Evolutionary conservation across 2,329 filamentous ascomycete genomes (phyloP).

Genomic region (Sarocladium strictum): DNA sequence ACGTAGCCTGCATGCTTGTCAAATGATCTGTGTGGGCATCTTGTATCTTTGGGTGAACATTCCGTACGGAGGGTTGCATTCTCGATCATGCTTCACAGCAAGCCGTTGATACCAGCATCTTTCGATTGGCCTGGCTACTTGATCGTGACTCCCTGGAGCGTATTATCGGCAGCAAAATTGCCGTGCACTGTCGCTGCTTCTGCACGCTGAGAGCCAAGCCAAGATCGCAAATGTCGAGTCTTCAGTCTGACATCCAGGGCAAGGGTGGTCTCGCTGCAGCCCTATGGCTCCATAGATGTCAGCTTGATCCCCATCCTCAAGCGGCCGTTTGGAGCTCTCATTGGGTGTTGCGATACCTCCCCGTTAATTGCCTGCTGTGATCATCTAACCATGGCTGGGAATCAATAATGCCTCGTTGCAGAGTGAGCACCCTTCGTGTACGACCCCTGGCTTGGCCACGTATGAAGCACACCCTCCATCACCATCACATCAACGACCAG

Average conservation of each 20-base stretch:
- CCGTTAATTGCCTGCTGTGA: background rate
- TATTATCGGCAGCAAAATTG: background rate
- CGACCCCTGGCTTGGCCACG: background rate
- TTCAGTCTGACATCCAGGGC: background rate
- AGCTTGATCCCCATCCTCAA: background rate
- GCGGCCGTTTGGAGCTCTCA: background rate
- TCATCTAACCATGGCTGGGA: background rate
- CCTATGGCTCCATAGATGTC: constrained; percentile 5
- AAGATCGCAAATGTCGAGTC: background rate
- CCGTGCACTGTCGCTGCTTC: background rate
- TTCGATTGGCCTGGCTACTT: background rate
- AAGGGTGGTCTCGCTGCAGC: constrained; percentile 7
- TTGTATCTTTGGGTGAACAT: too few relatives aligned
- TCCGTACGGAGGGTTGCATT: too few relatives aligned
- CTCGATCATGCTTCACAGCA: background rate
- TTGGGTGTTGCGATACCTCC: background rate
- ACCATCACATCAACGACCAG: background rate
- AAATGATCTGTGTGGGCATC: too few relatives aligned
- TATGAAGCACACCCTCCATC: background rate
- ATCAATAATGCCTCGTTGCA: background rate
- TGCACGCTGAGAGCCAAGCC: background rate
- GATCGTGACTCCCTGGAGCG: background rate
- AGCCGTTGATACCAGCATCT: background rate
- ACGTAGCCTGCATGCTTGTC: background rate
- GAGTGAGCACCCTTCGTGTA: constrained; percentile 1